A percentile compares a stretch with the other conserved stretches of the same genome.
Conservation (phyloP, 2,329 filamentous ascomycete species). For the Fusarium acutatum region DNA sequence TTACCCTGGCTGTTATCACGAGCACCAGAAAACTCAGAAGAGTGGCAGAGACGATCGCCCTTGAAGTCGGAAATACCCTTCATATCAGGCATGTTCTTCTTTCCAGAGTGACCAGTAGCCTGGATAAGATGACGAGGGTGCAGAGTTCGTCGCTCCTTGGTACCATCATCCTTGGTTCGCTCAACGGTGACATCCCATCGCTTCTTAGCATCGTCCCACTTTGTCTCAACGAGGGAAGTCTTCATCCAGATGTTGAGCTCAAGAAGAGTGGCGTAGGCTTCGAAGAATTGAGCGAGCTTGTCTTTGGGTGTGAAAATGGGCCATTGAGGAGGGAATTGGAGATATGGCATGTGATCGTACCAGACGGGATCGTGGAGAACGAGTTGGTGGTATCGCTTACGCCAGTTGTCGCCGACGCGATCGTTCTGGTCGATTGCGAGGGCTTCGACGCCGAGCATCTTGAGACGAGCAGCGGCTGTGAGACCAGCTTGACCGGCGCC, state of each 20-base stretch:
- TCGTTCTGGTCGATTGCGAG: slow-evolving; percentile 68
- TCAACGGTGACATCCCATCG: slow-evolving; percentile 65
- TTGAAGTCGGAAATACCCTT: slow-evolving; percentile 66
- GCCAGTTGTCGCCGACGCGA: slow-evolving; percentile 71
- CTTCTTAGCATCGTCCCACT: slow-evolving; percentile 59
- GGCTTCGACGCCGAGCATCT: slow-evolving; percentile 63
- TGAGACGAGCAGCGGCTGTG: slow-evolving; percentile 64
- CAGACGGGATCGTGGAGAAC: slow-evolving; percentile 74
- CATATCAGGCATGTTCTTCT: slow-evolving; percentile 68
- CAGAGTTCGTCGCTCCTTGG: slow-evolving; percentile 61
- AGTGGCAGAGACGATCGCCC: slow-evolving; percentile 69
- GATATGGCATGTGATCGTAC: slow-evolving; percentile 69
- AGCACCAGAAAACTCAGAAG: slow-evolving; percentile 66
- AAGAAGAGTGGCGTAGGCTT: slow-evolving; percentile 69
- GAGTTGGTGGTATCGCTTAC: slow-evolving; percentile 68
- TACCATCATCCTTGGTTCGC: slow-evolving; percentile 58
- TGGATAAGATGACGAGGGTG: slow-evolving; percentile 72
- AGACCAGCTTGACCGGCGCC: slow-evolving; percentile 70
- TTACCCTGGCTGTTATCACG: slow-evolving; percentile 57
- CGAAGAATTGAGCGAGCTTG: slow-evolving; percentile 75
- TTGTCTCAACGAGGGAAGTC: slow-evolving; percentile 57
- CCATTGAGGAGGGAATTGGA: slow-evolving; percentile 71
- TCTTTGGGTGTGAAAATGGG: slow-evolving; percentile 77
- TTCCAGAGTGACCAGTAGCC: slow-evolving; percentile 73
- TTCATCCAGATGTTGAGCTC: slow-evolving; percentile 74